Evolutionary conservation across 148 eudicot genomes (phyloP).

Genomic region (Rhododendron henanense): DNA sequence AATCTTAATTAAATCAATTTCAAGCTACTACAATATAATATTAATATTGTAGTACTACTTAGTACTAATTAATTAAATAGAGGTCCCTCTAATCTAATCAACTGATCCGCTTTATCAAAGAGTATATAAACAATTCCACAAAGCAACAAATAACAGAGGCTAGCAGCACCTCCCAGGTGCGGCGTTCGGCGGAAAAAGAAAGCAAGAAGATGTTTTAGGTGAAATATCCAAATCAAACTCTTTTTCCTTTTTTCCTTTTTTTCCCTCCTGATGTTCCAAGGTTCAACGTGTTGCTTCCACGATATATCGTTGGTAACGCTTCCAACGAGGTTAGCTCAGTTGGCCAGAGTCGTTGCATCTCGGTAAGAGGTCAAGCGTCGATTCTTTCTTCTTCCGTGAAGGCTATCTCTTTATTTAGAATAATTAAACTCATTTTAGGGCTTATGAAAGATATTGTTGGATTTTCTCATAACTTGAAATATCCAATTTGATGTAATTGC

Average conservation of each 20-base stretch:
- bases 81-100: background rate
- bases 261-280: background rate
- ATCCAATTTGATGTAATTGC: no score
- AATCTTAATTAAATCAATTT: background rate
- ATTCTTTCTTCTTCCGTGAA: no score
- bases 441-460: no score
- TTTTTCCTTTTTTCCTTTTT: background rate
- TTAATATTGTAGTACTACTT: no score
- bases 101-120: background rate
- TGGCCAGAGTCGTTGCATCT: no score
- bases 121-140: slow-evolving; percentile 17
- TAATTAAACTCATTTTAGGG: no score
- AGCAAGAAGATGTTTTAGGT: background rate
- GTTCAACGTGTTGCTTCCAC: background rate
- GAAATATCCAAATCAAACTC: background rate
- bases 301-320: no score
- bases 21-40: background rate
- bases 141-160: slow-evolving; percentile 30
- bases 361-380: no score
- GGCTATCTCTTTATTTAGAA: no score
- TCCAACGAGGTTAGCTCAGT: background rate
- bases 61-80: background rate
- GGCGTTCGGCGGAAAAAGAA: slow-evolving; percentile 90
- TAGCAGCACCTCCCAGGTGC: slow-evolving; percentile 71
- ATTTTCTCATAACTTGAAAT: no score